Evolutionary conservation across 306 rosid genomes (phyloP).

Genomic region (Mimosa bimucronata): DNA sequence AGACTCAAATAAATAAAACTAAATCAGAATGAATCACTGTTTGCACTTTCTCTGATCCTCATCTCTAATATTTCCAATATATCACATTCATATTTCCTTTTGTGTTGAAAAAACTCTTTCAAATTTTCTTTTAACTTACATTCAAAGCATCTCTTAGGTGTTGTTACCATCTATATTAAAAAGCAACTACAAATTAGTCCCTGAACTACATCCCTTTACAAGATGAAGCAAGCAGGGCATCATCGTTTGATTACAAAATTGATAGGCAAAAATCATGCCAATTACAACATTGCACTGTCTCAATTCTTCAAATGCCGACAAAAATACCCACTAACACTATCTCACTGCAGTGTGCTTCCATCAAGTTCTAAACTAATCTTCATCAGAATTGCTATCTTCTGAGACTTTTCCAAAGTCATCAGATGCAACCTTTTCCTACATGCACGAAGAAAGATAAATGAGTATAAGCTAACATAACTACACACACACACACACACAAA

Average conservation of each 20-base stretch:
- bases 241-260: not conserved
- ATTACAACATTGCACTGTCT: not conserved
- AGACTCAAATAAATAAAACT: no score
- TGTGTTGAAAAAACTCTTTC: no score
- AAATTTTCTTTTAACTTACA: no score
- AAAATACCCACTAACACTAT: conserved; percentile 2
- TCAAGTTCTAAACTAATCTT: conserved; percentile 52
- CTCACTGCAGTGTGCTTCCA: conserved; percentile 10
- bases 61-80: no score
- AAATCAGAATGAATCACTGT: no score
- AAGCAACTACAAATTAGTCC: not conserved
- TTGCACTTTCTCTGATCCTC: no score
- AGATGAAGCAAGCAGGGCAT: not conserved
- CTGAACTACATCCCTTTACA: not conserved
- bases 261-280: not conserved
- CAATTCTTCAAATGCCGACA: conserved; percentile 25
- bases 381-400: conserved; percentile 71
- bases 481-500: not conserved
- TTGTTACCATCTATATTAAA: not conserved
- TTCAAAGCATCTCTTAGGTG: not conserved
- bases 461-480: not conserved
- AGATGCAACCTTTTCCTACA: conserved; percentile 56
- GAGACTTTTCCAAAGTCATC: conserved; percentile 63
- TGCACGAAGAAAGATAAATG: conserved; percentile 2
- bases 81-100: no score